Evolutionary conservation across 2,329 filamentous ascomycete genomes (phyloP).

Genomic region (Ascochyta viciae-villosae): DNA sequence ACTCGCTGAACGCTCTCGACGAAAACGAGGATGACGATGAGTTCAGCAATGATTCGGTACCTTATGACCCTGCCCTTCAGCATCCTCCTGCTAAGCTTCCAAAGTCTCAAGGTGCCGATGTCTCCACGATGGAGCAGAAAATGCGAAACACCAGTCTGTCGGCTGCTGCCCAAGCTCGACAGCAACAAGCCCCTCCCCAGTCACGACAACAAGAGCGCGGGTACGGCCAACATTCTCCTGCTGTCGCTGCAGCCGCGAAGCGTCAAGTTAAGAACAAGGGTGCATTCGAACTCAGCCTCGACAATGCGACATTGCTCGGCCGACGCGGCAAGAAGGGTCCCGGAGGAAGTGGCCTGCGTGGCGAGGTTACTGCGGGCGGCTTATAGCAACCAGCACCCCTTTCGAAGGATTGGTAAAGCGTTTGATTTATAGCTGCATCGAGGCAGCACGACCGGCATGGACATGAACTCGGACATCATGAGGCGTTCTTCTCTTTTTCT

Average conservation of each 20-base stretch:
- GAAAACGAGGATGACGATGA: slow-evolving; percentile 72
- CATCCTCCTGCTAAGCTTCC: slow-evolving; percentile 70
- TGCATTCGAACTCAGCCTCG: slow-evolving; percentile 88
- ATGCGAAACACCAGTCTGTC: slow-evolving; percentile 83
- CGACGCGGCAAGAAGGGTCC: slow-evolving; percentile 63
- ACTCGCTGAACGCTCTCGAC: slow-evolving; percentile 68
- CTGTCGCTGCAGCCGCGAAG: slow-evolving; percentile 82
- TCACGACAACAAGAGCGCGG: slow-evolving; percentile 64
- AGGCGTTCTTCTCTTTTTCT: slow-evolving; percentile 29
- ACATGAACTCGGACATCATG: slow-evolving; percentile 23
- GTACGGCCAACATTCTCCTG: slow-evolving; percentile 87
- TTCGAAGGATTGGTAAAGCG: slow-evolving; percentile 39
- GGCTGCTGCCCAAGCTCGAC: slow-evolving; percentile 67
- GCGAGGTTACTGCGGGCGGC: slow-evolving; percentile 48
- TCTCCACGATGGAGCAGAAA: slow-evolving; percentile 82
- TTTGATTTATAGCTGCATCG: slow-evolving; percentile 13
- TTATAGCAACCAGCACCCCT: slow-evolving; percentile 43
- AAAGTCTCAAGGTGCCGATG: slow-evolving; percentile 67
- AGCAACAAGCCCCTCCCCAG: slow-evolving; percentile 53
- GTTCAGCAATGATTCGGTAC: slow-evolving; percentile 67
- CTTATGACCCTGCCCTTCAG: slow-evolving; percentile 56
- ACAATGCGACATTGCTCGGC: slow-evolving; percentile 87
- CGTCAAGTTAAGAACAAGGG: slow-evolving; percentile 81
- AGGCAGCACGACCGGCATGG: slow-evolving; percentile 17
- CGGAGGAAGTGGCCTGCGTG: slow-evolving; percentile 55